Base-by-base conservation (phyloP, 495 filamentous ascomycete genomes). In the Daldinia decipiens region DNA sequence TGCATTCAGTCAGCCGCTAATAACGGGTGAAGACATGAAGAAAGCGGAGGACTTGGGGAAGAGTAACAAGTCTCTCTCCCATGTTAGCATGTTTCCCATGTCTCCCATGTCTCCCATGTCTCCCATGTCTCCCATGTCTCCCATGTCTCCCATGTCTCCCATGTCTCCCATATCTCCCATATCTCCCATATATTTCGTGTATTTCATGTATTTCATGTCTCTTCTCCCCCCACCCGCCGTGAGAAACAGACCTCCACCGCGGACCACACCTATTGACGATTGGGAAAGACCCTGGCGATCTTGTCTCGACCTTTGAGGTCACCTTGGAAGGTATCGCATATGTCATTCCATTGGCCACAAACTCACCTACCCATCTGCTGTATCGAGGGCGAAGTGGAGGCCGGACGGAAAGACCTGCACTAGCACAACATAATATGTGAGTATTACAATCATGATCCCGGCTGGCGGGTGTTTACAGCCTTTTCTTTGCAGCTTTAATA, bases 201-300 rank as follows among this genome's bases (percentile, higher is more conserved):
- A 7, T 34, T 2, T 8, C 9, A 32, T 32, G 7, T 34, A 45
- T 19, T 17, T 6, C n/a, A 45, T 45, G 40, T 29, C 29, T 53
- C 26, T 53, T 29, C 9, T 53, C 51, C 29, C 29, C 29, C 29
- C 29, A 29, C 29, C 51, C 51, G 29, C 51, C 51, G 29, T n/a
- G 67, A 15, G 63, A 15, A 24, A 36, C 34, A 57, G 50, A 47
- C 60, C 45, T 50, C 13, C 32, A 56, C 60, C 59, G 40, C 62
- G 36, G 60, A 65, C 60, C 61, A 65, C 61, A 65, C 26, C 13
- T 45, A 38, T 50, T 27, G 26, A 45, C 50, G 51, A 73, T 65
- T 62, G 15, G 74, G 73, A 71, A 78, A 79, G 79, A 79, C 79
- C 79, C 79, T 79, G 76, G 75, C 66, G 79, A 79, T 81, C 79